A percentile compares a stretch with the other conserved stretches of the same genome.
These are phyloP conservation scores for Boletus sp. DNA, from an alignment of 768 basidiomycete genomes.

Conservation along the genomic window DNA sequence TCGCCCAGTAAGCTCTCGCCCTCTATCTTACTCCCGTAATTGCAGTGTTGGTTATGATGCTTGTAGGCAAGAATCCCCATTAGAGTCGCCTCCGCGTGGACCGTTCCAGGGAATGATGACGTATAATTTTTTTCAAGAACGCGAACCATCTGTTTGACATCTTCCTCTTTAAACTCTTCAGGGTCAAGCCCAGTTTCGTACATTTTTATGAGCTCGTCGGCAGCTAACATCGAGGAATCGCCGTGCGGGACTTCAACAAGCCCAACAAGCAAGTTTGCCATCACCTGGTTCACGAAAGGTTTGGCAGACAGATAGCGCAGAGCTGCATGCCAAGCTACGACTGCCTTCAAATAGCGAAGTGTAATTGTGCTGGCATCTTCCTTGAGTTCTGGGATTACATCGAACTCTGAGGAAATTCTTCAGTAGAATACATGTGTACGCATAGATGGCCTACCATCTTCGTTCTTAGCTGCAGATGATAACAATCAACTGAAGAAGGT, in stretches of 20 bases:
- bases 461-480: constrained; percentile 37
- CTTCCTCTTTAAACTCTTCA: background rate
- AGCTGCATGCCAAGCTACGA: background rate
- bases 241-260: background rate
- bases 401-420: too few relatives aligned
- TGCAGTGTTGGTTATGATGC: background rate
- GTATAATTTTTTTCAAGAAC: background rate
- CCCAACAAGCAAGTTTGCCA: background rate
- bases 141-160: background rate
- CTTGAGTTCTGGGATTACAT: background rate
- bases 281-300: background rate
- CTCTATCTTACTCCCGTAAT: background rate
- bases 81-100: background rate
- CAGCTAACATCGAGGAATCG: background rate
- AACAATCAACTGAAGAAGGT: constrained; percentile 34
- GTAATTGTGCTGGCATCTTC: background rate
- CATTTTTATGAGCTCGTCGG: background rate
- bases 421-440: too few relatives aligned
- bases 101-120: background rate
- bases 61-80: background rate
- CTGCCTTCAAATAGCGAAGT: background rate
- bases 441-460: too few relatives aligned
- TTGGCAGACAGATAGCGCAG: background rate
- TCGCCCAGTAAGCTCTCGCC: background rate
- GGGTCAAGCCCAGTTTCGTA: background rate